Conservation (phyloP, 108 stramenopile species). For the Pseudonitzschia delicatissima region DNA sequence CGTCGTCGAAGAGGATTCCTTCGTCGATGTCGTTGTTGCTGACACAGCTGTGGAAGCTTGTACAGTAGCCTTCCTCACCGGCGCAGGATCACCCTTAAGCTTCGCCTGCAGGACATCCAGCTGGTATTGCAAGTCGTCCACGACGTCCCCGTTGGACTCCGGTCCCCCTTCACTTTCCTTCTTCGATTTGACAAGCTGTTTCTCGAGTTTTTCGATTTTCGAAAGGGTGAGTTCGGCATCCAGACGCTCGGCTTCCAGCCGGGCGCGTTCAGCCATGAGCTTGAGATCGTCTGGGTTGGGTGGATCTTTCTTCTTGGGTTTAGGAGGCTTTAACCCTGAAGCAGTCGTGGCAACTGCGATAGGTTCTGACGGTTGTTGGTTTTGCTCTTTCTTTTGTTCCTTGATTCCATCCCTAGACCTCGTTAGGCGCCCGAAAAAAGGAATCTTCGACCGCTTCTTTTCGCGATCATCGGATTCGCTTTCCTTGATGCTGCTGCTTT, state of each 20-base stretch:
- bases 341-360: not conserved
- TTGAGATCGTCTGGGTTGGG: constrained; percentile 21
- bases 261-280: constrained; percentile 55
- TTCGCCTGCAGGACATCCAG: constrained; percentile 43
- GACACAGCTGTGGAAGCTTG: not conserved
- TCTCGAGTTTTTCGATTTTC: constrained; percentile 63
- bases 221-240: constrained; percentile 62
- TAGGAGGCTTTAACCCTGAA: not conserved
- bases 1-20: not conserved
- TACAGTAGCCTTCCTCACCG: not conserved
- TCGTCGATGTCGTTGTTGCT: constrained; percentile 9
- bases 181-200: constrained; percentile 27
- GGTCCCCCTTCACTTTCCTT: not conserved
- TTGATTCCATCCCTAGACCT: not conserved
- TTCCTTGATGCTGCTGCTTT: not conserved
- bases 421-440: constrained; percentile 12
- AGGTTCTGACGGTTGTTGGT: not conserved
- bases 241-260: constrained; percentile 70
- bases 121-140: constrained; percentile 43
- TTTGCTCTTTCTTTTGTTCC: not conserved
- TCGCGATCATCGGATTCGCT: not conserved
- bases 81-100: constrained; percentile 25
- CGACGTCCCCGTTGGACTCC: constrained; percentile 9
- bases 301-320: constrained; percentile 31
- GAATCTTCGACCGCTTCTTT: constrained; percentile 6